Percentiles rank a stretch among this genome's conserved stretches.
phyloP scores from a whole-genome alignment of 257 asterid species.

The Gentiana dahurica region DNA sequence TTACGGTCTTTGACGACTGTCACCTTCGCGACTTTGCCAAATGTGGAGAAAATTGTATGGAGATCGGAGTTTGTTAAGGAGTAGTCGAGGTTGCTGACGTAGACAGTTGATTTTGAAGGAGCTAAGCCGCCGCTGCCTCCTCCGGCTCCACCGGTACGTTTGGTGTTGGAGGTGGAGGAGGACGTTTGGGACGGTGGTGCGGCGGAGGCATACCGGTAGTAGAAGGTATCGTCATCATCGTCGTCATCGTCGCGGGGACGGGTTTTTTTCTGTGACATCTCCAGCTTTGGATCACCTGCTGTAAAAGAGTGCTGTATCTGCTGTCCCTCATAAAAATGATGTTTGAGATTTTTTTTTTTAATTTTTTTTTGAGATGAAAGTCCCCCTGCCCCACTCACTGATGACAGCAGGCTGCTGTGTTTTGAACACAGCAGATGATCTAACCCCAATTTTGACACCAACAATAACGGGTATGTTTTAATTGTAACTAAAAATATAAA shows the following conservation, averaged over 20 bases:
- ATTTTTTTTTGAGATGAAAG: no score
- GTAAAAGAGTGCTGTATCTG: no score
- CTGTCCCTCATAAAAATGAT: no score
- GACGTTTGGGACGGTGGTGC: constrained; percentile 28
- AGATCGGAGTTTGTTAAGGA: constrained; percentile 80
- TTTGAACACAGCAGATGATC: no score
- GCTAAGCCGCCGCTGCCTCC: constrained; percentile 70
- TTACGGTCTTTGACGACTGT: constrained; percentile 80
- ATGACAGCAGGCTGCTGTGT: no score
- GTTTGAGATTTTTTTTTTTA: no score
- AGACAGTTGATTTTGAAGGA: constrained; percentile 90
- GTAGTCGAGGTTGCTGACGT: constrained; percentile 83
- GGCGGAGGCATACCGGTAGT: constrained; percentile 56
- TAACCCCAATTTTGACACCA: no score
- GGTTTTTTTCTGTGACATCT: constrained; percentile 41
- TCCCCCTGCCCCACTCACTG: no score
- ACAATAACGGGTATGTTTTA: no score
- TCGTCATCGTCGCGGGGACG: constrained; percentile 31
- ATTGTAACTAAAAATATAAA: no score
- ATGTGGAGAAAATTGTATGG: constrained; percentile 88
- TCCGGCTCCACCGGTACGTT: constrained; percentile 12
- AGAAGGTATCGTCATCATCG: constrained; percentile 71
- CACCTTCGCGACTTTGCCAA: constrained; percentile 93
- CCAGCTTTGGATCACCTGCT: neutral
- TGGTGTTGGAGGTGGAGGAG: constrained; percentile 24